Conservation (phyloP, 129 eudicot species). For the Tanacetum coccineum region DNA sequence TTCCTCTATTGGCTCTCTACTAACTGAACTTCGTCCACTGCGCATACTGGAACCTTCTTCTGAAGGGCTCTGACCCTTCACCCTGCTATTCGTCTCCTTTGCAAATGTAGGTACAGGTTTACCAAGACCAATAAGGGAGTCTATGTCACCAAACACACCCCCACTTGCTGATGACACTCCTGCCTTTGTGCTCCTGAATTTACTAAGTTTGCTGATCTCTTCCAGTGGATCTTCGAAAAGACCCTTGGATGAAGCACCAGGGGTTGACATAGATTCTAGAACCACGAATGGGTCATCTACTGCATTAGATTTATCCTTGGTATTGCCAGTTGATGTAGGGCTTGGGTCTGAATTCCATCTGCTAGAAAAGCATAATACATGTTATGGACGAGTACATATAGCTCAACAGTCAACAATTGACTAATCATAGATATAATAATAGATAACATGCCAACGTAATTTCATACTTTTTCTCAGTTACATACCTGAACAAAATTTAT, state of each 20-base stretch:
- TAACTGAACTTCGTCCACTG: slow-evolving; percentile 37
- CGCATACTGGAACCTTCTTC: slow-evolving; percentile 41
- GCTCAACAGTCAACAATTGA: slow-evolving; percentile 6
- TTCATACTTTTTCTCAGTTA: not conserved
- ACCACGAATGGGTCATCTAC: slow-evolving; percentile 64
- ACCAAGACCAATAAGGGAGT: slow-evolving; percentile 49
- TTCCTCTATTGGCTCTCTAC: slow-evolving; percentile 45
- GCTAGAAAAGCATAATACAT: slow-evolving; percentile 27
- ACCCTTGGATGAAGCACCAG: slow-evolving; percentile 42
- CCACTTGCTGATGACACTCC: slow-evolving; percentile 43
- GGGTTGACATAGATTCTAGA: slow-evolving; percentile 49
- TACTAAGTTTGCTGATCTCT: slow-evolving; percentile 50
- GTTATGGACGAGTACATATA: slow-evolving; percentile 1
- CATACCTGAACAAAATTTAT: not conserved
- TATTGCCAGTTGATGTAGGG: slow-evolving; percentile 36
- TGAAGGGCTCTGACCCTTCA: slow-evolving; percentile 41
- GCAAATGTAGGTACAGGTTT: slow-evolving; percentile 44
- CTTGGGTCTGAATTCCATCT: slow-evolving; percentile 52
- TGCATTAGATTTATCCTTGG: slow-evolving; percentile 36
- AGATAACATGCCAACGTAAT: slow-evolving; percentile 1
- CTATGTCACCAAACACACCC: slow-evolving; percentile 58
- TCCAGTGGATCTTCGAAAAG: slow-evolving; percentile 56
- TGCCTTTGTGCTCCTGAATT: slow-evolving; percentile 39
- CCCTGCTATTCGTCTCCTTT: slow-evolving; percentile 39
- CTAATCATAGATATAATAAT: not conserved